A percentile compares a stretch with the other conserved stretches of the same genome.
phyloP scores from a whole-genome alignment of 495 filamentous ascomycete species.

The Hypoxylon intermedium region DNA sequence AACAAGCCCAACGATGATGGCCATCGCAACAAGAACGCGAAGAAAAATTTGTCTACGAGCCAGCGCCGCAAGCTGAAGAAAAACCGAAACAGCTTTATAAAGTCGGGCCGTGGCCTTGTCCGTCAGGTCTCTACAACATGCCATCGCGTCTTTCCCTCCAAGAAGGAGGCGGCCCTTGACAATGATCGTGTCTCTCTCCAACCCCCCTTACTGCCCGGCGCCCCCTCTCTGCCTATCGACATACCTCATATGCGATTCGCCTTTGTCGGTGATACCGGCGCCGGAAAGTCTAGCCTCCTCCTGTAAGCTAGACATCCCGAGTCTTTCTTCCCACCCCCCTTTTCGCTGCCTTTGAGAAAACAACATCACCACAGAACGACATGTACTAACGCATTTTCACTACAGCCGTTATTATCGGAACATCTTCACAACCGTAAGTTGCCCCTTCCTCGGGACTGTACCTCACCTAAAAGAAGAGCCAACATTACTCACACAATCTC shows the following conservation, averaged over 20 bases:
- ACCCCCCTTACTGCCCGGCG: conserved; percentile 8
- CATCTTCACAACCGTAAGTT: conserved; percentile 25
- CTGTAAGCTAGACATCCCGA: conserved; percentile 25
- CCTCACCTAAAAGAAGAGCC: not conserved
- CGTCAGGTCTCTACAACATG: conserved; percentile 24
- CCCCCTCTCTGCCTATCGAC: conserved; percentile 14
- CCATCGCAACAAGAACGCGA: conserved; percentile 28
- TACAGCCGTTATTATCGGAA: conserved; percentile 35
- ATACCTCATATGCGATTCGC: conserved; percentile 40
- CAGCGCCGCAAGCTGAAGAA: not conserved
- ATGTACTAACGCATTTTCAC: not conserved
- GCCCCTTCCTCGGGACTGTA: not conserved
- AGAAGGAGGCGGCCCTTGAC: too few species aligned
- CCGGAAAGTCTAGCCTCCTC: conserved; percentile 39
- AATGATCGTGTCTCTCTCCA: too few species aligned
- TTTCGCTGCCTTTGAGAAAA: too few species aligned
- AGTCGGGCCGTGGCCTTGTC: conserved; percentile 8
- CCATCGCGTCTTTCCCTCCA: not conserved
- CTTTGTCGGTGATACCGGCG: conserved; percentile 37
- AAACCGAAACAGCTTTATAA: conserved; percentile 5
- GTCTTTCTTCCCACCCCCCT: not conserved
- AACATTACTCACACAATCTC: not conserved
- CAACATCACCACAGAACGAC: too few species aligned
- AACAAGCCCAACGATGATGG: not conserved
- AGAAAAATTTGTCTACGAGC: not conserved